phyloP scores from a whole-genome alignment of 2,329 filamentous ascomycete genomes.

The Aspergillus unguis region DNA sequence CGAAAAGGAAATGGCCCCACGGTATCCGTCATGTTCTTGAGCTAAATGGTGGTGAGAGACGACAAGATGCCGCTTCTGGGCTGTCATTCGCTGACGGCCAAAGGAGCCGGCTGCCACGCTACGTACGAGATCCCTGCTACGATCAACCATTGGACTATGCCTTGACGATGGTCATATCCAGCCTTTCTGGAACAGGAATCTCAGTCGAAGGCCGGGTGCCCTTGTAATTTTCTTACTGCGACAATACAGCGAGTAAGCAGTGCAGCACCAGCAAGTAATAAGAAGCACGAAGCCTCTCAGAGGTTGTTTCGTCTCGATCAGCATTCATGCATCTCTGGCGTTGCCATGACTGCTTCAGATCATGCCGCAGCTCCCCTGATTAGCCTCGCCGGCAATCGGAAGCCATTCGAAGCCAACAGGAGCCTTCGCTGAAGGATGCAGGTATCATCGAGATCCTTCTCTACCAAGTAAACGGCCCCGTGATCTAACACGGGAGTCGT shows the following conservation, averaged over 20 bases:
- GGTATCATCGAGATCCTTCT: not conserved
- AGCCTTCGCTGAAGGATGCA: not conserved
- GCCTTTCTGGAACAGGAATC: slow-evolving; percentile 31
- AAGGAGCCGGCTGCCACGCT: slow-evolving; percentile 28
- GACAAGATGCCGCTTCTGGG: slow-evolving; percentile 22
- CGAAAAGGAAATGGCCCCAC: slow-evolving; percentile 9
- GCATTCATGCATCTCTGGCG: slow-evolving; percentile 13
- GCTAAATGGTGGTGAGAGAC: slow-evolving; percentile 23
- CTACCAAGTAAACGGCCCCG: slow-evolving; percentile 11
- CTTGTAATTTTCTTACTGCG: slow-evolving; percentile 19
- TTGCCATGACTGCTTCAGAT: slow-evolving; percentile 14
- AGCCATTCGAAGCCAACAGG: not conserved
- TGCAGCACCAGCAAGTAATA: not conserved
- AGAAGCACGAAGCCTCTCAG: slow-evolving; percentile 4
- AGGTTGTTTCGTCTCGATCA: slow-evolving; percentile 8
- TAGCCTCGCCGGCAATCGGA: slow-evolving; percentile 3
- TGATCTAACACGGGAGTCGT: slow-evolving; percentile 10
- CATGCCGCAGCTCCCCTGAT: slow-evolving; percentile 7
- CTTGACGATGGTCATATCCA: slow-evolving; percentile 31
- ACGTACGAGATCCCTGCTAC: slow-evolving; percentile 36
- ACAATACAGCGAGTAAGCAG: slow-evolving; percentile 9
- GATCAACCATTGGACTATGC: slow-evolving; percentile 40
- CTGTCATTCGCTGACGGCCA: slow-evolving; percentile 29
- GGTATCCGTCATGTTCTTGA: slow-evolving; percentile 9
- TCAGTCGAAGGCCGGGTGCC: slow-evolving; percentile 15